Conservation (phyloP, 257 asterid species). For the Verbena officinalis region DNA sequence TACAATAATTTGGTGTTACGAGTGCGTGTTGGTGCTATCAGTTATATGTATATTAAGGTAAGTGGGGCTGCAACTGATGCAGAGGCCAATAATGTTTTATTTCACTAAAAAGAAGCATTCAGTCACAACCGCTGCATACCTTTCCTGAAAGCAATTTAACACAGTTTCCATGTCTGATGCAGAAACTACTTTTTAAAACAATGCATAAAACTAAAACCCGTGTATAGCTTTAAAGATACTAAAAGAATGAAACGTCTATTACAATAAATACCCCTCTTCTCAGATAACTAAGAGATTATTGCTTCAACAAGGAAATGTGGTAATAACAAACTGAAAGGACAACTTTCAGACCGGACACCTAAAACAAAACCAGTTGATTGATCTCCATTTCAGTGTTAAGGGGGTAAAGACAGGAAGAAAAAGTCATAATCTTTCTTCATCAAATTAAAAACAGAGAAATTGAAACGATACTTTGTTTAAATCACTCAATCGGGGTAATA, state of each 20-base stretch:
- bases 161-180: conserved; percentile 13
- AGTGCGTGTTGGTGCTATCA: neutral
- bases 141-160: conserved; percentile 26
- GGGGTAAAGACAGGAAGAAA: neutral
- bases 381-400: conserved; percentile 4
- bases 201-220: neutral
- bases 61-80: conserved; percentile 16
- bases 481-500: conserved; percentile 1
- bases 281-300: neutral
- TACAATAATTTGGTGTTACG: conserved; percentile 2
- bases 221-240: neutral
- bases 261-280: neutral
- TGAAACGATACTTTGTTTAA: neutral
- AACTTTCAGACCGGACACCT: neutral
- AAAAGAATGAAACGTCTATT: conserved; percentile 15
- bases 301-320: neutral
- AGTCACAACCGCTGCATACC: conserved; percentile 9
- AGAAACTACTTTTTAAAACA: neutral
- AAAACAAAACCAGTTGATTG: neutral
- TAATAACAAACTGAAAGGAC: conserved; percentile 5
- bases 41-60: conserved; percentile 5
- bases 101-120: conserved; percentile 12
- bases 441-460: neutral
- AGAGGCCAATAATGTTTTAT: conserved; percentile 15
- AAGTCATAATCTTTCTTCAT: neutral